phyloP scores from a whole-genome alignment of 192 early-diverging fungal genomes.

The Umbelopsis sp. region DNA sequence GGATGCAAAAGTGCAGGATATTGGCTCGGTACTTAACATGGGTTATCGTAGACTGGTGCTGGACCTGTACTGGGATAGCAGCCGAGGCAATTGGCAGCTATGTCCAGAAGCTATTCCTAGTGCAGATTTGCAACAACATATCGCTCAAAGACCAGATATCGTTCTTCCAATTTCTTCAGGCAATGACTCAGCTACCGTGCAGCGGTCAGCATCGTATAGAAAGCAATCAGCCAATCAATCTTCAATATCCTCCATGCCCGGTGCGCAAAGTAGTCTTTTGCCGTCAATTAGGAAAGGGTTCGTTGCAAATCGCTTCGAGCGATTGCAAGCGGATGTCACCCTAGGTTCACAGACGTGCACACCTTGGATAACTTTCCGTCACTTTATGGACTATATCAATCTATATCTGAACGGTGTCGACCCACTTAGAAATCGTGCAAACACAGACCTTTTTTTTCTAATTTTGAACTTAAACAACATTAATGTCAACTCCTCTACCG shows the following conservation, averaged over 20 bases:
- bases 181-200: not conserved
- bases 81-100: slow-evolving; percentile 27
- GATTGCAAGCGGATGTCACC: not conserved
- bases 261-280: not conserved
- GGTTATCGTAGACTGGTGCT: slow-evolving; percentile 32
- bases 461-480: slow-evolving; percentile 17
- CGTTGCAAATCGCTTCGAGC: not conserved
- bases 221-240: too few relatives aligned
- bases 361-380: slow-evolving; percentile 9
- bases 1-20: not conserved
- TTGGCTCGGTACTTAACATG: not conserved
- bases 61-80: slow-evolving; percentile 35
- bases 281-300: not conserved
- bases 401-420: not conserved
- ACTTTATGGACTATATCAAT: not conserved
- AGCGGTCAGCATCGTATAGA: too few relatives aligned
- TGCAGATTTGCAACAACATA: not conserved
- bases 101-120: slow-evolving; percentile 19
- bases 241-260: not conserved
- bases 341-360: not conserved
- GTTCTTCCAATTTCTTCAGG: not conserved
- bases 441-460: slow-evolving; percentile 17
- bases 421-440: not conserved
- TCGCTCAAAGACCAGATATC: not conserved
- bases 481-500: not conserved